Base-by-base conservation (phyloP, 1,139 yeast species). In the Hyphopichia wangnamkhiaoensis region DNA sequence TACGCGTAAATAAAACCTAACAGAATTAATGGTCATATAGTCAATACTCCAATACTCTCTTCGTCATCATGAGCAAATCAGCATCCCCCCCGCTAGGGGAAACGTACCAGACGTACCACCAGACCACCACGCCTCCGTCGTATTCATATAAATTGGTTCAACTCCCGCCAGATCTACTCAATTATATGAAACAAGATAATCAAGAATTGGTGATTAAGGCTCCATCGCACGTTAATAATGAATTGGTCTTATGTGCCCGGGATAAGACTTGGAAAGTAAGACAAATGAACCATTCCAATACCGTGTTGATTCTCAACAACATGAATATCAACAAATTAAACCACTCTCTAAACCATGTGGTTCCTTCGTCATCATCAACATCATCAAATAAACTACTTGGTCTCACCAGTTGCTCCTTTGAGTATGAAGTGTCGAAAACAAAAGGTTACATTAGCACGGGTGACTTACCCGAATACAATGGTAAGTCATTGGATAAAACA, bases 281-380 rank as follows among this genome's bases (percentile, higher is more conserved):
- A 35, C 91, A 85, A 52, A 83, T 87, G 71, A 87, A 88, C 56
- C 97, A 91, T 59, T 86, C 96, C 8, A 90, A 91, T 58, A 77
- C 94, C 1, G 82, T 86, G 10, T 59, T 89, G 49, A 50, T 90
- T 25, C 61, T 80, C 58, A 63, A 69, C 25, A 61, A 67, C 36
- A 45, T 55, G 52, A 48, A 50, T n/a, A 39, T 51, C 26, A 58
- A 55, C 37, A 34, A 37, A 15, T 37, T 39, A 8, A 43, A 39
- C 14, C 47, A 45, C 14, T 28, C 33, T 3, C 34, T 44, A 6
- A 30, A 34, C 12, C 37, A 25, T 19, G 28, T 38, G 37, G 23
- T 26, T 35, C 12, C 46, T 37, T 19, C 19, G 27, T 18, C 42
- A 34, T 24, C 30, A 39, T 3, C 13, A 31, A 7, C 8, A 5